Evolutionary conservation across 75 land plant species (phyloP).

Genomic region (Sequoia sempervirens): DNA sequence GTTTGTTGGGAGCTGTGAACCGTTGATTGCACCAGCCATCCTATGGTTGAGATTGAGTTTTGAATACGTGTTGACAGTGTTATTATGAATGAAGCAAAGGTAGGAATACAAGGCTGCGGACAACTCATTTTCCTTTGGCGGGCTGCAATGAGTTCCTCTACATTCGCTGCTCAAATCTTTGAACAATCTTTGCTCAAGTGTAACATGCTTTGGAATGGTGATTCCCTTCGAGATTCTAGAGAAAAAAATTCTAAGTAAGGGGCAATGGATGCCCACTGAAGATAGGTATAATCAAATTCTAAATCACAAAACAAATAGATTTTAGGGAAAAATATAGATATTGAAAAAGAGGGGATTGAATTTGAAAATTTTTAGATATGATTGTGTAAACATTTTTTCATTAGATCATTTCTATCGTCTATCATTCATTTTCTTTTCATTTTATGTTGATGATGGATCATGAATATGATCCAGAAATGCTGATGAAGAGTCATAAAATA

Average conservation of each 20-base stretch:
- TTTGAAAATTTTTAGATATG: too few species aligned
- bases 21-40: neutral
- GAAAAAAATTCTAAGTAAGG: neutral
- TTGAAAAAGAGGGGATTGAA: too few species aligned
- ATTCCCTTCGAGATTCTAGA: neutral
- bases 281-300: neutral
- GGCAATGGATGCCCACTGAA: neutral
- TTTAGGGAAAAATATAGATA: neutral
- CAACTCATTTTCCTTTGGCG: neutral
- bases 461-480: too few species aligned
- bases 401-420: too few species aligned
- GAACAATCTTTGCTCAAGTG: neutral
- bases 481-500: too few species aligned
- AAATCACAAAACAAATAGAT: neutral
- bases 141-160: neutral
- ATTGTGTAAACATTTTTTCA: too few species aligned
- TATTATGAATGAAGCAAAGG: neutral
- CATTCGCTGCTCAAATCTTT: neutral
- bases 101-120: neutral
- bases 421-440: too few species aligned
- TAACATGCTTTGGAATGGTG: neutral
- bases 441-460: too few species aligned
- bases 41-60: neutral
- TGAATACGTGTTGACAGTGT: neutral
- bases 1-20: neutral